Evolutionary conservation across 345 rosid genomes (phyloP).

Genomic region (Hypericum perforatum): DNA sequence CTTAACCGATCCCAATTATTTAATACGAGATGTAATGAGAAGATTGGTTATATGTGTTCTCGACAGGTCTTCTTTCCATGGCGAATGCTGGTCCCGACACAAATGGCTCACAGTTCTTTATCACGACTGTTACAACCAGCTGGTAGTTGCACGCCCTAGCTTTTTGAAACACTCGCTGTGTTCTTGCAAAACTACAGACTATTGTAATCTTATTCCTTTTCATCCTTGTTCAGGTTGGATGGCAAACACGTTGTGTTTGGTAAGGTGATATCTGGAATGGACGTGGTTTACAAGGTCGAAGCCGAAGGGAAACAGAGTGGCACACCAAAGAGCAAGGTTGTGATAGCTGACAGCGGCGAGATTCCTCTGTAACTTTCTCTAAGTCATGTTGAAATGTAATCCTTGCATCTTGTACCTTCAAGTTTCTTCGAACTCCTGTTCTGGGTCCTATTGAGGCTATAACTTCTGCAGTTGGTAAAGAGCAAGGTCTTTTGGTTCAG

Average conservation of each 20-base stretch:
- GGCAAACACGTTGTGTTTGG: conserved; percentile 95
- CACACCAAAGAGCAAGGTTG: conserved; percentile 78
- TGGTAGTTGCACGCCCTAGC: conserved; percentile 37
- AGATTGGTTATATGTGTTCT: background rate
- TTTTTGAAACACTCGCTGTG: background rate
- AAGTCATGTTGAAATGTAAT: background rate
- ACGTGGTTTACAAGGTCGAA: conserved; percentile 82
- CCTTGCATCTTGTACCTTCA: too few relatives aligned
- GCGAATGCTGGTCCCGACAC: conserved; percentile 92
- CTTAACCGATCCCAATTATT: background rate
- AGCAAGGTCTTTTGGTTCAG: too few relatives aligned
- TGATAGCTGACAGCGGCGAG: conserved; percentile 86
- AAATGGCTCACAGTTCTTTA: conserved; percentile 92
- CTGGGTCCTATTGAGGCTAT: too few relatives aligned
- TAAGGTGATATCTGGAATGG: conserved; percentile 95
- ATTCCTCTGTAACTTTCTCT: conserved; percentile 42
- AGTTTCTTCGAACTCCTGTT: too few relatives aligned
- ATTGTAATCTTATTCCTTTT: background rate
- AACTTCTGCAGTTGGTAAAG: too few relatives aligned
- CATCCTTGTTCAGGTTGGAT: conserved; percentile 61
- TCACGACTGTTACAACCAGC: conserved; percentile 83
- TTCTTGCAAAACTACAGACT: background rate
- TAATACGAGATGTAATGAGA: background rate
- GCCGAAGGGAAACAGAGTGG: conserved; percentile 85
- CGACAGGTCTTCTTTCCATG: conserved; percentile 72